A percentile compares a stretch with the other conserved stretches of the same genome.
Evolutionary conservation across 1,284 basidiomycete genomes (phyloP).

Genomic region (Malassezia equina): DNA sequence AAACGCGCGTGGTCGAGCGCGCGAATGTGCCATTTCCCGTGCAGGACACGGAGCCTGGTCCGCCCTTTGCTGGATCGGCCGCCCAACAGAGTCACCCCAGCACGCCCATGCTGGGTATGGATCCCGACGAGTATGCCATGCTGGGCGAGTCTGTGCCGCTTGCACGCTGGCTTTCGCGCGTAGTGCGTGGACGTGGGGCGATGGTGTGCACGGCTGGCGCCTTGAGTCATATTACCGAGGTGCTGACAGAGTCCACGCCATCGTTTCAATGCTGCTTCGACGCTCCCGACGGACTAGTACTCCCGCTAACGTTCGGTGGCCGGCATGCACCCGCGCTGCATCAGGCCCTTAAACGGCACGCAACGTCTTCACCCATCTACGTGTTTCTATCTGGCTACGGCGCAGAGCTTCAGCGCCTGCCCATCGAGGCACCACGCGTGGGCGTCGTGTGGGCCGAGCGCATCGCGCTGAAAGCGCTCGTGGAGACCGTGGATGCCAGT

Average conservation of each 20-base stretch:
- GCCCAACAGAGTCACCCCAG: not conserved
- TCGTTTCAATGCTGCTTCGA: slow-evolving; percentile 9
- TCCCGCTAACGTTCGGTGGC: slow-evolving; percentile 7
- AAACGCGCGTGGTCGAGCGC: not conserved
- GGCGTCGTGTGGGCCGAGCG: slow-evolving; percentile 6
- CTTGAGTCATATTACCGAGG: not conserved
- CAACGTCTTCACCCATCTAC: not conserved
- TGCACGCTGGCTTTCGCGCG: slow-evolving; percentile 7
- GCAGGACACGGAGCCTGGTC: not conserved
- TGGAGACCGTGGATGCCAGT: not conserved
- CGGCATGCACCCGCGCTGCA: slow-evolving; percentile 4
- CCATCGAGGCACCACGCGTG: not conserved
- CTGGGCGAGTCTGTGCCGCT: slow-evolving; percentile 6
- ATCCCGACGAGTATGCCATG: not conserved
- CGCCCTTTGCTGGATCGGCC: not conserved
- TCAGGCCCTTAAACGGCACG: not conserved
- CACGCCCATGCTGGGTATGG: not conserved
- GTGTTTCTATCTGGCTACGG: slow-evolving; percentile 16
- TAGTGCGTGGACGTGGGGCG: slow-evolving; percentile 12
- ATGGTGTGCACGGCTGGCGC: slow-evolving; percentile 1
- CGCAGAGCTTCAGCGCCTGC: slow-evolving; percentile 8
- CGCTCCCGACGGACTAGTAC: not conserved
- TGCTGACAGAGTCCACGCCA: not conserved
- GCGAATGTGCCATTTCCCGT: slow-evolving; percentile 7
- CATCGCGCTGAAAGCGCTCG: slow-evolving; percentile 13